phyloP scores from a whole-genome alignment of 768 basidiomycete genomes.

The Suillus variegatus region DNA sequence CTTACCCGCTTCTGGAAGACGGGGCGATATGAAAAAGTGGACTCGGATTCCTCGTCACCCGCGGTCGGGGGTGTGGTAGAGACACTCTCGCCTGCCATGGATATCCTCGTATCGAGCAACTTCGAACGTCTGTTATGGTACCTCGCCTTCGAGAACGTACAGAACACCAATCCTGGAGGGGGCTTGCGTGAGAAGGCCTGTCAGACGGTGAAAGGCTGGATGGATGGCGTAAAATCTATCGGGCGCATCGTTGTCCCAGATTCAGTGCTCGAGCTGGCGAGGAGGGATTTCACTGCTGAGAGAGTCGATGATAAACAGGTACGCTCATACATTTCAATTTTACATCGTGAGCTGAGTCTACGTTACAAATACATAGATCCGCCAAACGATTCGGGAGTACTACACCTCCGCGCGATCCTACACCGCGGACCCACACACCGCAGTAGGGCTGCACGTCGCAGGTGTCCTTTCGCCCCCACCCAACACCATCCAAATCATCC shows the following conservation, averaged over 20 bases:
- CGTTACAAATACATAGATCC: constrained; percentile 54
- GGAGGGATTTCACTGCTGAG: constrained; percentile 86
- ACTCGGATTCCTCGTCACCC: constrained; percentile 39
- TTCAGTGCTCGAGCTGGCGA: constrained; percentile 67
- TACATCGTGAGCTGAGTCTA: background rate
- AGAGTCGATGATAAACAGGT: constrained; percentile 85
- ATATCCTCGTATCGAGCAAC: constrained; percentile 96
- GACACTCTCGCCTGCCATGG: constrained; percentile 98
- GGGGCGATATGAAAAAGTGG: constrained; percentile 87
- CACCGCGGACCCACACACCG: constrained; percentile 94
- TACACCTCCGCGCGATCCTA: constrained; percentile 70
- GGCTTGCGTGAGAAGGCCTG: constrained; percentile 51
- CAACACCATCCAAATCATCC: constrained; percentile 68
- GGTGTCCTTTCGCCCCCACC: constrained; percentile 49
- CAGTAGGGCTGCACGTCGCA: constrained; percentile 86
- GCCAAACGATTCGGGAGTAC: constrained; percentile 66
- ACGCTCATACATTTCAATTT: constrained; percentile 15
- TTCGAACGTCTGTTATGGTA: constrained; percentile 97
- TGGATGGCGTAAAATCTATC: constrained; percentile 77
- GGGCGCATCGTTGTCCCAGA: constrained; percentile 78
- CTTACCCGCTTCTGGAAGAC: constrained; percentile 92
- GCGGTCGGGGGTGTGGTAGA: constrained; percentile 67
- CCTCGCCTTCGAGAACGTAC: constrained; percentile 73
- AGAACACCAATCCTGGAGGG: constrained; percentile 29
- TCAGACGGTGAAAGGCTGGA: constrained; percentile 75